phyloP scores from a whole-genome alignment of 805 yeast genomes.

The Wickerhamomyces pijperi region DNA sequence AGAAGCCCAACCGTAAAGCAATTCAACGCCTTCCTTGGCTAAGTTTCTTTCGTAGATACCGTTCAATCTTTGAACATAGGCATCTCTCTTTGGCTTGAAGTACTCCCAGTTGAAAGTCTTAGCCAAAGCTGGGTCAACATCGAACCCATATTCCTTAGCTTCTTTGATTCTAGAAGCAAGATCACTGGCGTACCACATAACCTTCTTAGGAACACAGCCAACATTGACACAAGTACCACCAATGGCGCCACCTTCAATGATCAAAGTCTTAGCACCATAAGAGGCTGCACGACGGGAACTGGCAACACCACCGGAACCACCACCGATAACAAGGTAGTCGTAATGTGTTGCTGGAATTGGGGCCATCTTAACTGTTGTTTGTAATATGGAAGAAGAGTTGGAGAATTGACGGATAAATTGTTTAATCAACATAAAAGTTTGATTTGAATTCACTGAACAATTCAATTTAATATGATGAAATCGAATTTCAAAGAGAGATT shows the following conservation, averaged over 20 bases:
- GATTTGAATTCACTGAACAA: no score
- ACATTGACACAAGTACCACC: conserved; percentile 99
- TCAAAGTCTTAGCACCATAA: conserved; percentile 78
- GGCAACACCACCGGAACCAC: conserved; percentile 99
- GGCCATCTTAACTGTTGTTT: conserved; percentile 32
- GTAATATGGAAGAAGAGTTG: no score
- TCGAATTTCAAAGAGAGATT: no score
- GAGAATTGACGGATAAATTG: conserved; percentile 10
- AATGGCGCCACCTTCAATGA: conserved; percentile 71
- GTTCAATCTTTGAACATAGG: conserved; percentile 76
- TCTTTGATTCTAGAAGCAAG: conserved; percentile 65
- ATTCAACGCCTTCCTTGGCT: conserved; percentile 81
- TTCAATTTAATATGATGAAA: no score
- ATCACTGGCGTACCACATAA: conserved; percentile 97
- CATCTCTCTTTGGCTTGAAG: conserved; percentile 84
- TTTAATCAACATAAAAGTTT: neutral
- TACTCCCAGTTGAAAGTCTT: conserved; percentile 71
- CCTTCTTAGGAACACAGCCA: conserved; percentile 98
- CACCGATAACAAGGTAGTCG: conserved; percentile 93
- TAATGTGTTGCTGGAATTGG: conserved; percentile 45
- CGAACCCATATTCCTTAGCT: conserved; percentile 78
- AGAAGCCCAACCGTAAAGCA: conserved; percentile 75
- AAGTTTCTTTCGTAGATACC: conserved; percentile 89
- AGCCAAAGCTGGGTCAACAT: conserved; percentile 38
- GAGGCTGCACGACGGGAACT: conserved; percentile 93